phyloP scores from a whole-genome alignment of 768 basidiomycete species.

The Rhodotorula sphaerocarpa region DNA sequence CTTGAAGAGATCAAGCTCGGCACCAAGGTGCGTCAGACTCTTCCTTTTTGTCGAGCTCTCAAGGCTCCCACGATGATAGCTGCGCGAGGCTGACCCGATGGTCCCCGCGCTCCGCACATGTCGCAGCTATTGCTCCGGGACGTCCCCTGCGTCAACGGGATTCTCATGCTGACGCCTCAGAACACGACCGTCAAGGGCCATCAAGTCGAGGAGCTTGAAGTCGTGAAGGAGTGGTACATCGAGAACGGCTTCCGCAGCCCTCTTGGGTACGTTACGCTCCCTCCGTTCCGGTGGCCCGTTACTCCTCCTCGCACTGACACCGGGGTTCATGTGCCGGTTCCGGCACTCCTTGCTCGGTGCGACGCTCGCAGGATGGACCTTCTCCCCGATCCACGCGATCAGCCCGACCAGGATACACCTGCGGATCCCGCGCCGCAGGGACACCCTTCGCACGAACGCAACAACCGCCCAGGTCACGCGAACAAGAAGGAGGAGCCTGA shows the following conservation, averaged over 20 bases:
- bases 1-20: constrained; percentile 25
- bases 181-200: constrained; percentile 27
- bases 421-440: not conserved
- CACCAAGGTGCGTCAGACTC: constrained; percentile 13
- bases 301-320: no score
- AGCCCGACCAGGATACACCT: not conserved
- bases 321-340: no score
- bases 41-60: no score
- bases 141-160: constrained; percentile 8
- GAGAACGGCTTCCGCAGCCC: constrained; percentile 9
- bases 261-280: constrained; percentile 8
- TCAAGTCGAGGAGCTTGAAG: constrained; percentile 24
- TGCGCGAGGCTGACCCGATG: no score
- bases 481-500: no score
- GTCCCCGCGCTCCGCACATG: no score
- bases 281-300: no score
- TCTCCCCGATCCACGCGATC: not conserved
- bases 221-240: not conserved
- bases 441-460: not conserved
- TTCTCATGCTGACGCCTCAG: constrained; percentile 17
- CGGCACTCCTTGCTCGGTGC: no score
- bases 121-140: constrained; percentile 8
- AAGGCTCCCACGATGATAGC: no score
- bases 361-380: not conserved
- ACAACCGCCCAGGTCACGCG: not conserved